Percentiles rank a stretch among this genome's conserved stretches.
These are phyloP conservation scores for Trichocladium uniseriatum DNA, from an alignment of 495 filamentous ascomycete genomes.

Conservation along the genomic window DNA sequence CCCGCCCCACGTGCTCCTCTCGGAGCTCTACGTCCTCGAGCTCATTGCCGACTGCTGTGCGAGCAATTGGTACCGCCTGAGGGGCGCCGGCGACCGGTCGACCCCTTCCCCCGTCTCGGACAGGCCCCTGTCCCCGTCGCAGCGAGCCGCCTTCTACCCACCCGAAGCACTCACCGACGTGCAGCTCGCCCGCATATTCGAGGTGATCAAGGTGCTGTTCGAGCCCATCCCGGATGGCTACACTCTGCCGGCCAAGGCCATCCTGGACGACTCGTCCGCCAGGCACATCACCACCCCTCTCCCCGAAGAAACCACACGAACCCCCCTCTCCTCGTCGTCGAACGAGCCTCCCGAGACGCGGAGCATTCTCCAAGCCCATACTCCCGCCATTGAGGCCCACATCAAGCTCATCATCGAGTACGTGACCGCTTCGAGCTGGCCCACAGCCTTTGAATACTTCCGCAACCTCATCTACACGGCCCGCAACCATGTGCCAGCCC, in stretches of 20 bases:
- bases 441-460: slow-evolving; percentile 45
- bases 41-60: slow-evolving; percentile 55
- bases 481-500: slow-evolving; percentile 35
- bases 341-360: slow-evolving; percentile 35
- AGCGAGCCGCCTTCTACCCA: slow-evolving; percentile 15
- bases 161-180: slow-evolving; percentile 31
- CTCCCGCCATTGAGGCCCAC: slow-evolving; percentile 37
- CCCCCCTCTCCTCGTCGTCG: slow-evolving; percentile 29
- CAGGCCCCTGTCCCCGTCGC: slow-evolving; percentile 17
- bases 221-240: slow-evolving; percentile 42
- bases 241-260: slow-evolving; percentile 34
- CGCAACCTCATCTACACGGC: slow-evolving; percentile 39
- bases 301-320: slow-evolving; percentile 28
- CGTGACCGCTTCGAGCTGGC: slow-evolving; percentile 52
- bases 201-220: slow-evolving; percentile 35
- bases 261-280: slow-evolving; percentile 35
- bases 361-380: slow-evolving; percentile 20
- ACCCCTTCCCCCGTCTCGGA: not conserved
- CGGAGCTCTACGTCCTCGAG: slow-evolving; percentile 51
- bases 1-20: slow-evolving; percentile 46
- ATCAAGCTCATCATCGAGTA: slow-evolving; percentile 48
- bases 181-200: slow-evolving; percentile 35
- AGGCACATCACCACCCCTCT: slow-evolving; percentile 23
- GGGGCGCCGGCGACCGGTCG: slow-evolving; percentile 25
- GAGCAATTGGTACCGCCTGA: slow-evolving; percentile 39